Evolutionary conservation across 257 asterid genomes (phyloP).

Genomic region (Misopates orontium): DNA sequence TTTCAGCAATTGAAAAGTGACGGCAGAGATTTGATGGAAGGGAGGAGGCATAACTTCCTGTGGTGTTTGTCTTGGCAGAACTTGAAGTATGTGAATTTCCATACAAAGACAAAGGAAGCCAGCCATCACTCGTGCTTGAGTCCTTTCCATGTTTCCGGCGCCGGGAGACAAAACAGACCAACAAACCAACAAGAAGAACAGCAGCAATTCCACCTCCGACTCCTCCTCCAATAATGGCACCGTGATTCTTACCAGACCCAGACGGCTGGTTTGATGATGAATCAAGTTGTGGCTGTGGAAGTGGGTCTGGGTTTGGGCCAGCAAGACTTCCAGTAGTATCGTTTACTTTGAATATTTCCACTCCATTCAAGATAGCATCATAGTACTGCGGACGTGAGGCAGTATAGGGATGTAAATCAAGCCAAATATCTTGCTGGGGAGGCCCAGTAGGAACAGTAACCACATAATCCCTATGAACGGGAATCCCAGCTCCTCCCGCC

Average conservation of each 20-base stretch:
- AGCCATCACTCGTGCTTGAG: slow-evolving; percentile 68
- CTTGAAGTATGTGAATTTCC: slow-evolving; percentile 82
- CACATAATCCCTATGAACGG: slow-evolving; percentile 59
- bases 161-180: slow-evolving; percentile 42
- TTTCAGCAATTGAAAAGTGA: slow-evolving; percentile 84
- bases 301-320: slow-evolving; percentile 78
- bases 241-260: slow-evolving; percentile 37
- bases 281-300: slow-evolving; percentile 41
- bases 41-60: slow-evolving; percentile 80
- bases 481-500: slow-evolving; percentile 51
- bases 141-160: slow-evolving; percentile 50
- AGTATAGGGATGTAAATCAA: slow-evolving; percentile 59
- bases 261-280: slow-evolving; percentile 23
- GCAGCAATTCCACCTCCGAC: slow-evolving; percentile 82
- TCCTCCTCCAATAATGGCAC: slow-evolving; percentile 68
- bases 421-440: slow-evolving; percentile 73
- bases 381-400: slow-evolving; percentile 36
- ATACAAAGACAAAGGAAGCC: slow-evolving; percentile 87
- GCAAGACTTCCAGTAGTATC: slow-evolving; percentile 68
- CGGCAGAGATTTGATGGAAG: slow-evolving; percentile 86
- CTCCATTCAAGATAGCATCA: slow-evolving; percentile 83
- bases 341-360: slow-evolving; percentile 73
- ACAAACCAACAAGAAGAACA: slow-evolving; percentile 54
- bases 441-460: slow-evolving; percentile 54
- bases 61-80: slow-evolving; percentile 75